A percentile compares a stretch with the other conserved stretches of the same genome.
These are phyloP conservation scores for Heliophila coronopifolia DNA, from an alignment of 441 rosid species.

Conservation along the genomic window DNA sequence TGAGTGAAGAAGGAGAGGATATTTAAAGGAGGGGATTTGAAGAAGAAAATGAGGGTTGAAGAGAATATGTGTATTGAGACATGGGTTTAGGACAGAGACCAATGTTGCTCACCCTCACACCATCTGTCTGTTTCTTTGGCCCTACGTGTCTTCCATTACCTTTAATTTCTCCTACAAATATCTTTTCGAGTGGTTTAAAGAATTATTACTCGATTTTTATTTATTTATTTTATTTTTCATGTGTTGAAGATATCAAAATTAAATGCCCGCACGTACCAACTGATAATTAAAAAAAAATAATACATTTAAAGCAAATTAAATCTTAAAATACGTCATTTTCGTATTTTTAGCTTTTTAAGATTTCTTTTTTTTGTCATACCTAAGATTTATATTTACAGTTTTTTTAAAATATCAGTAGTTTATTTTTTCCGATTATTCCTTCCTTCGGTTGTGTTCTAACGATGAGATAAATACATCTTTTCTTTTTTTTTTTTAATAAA, in stretches of 20 bases:
- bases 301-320: too few relatives aligned
- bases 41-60: slow-evolving; percentile 3
- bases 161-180: slow-evolving; percentile 15
- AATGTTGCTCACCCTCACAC: slow-evolving; percentile 15
- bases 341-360: too few relatives aligned
- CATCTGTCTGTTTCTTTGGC: slow-evolving; percentile 27
- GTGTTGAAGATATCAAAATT: slow-evolving; percentile 12
- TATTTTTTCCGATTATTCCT: too few relatives aligned
- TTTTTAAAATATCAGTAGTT: too few relatives aligned
- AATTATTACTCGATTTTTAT: not conserved
- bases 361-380: too few relatives aligned
- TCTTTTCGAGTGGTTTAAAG: slow-evolving; percentile 15
- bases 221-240: slow-evolving; percentile 9
- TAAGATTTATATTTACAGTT: too few relatives aligned
- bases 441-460: too few relatives aligned
- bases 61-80: slow-evolving; percentile 27
- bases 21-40: slow-evolving; percentile 12
- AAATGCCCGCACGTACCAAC: slow-evolving; percentile 13
- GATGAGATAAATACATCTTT: too few relatives aligned
- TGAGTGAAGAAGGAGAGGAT: not conserved
- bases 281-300: too few relatives aligned
- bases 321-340: too few relatives aligned
- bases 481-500: too few relatives aligned
- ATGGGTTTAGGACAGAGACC: slow-evolving; percentile 23
- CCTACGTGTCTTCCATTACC: slow-evolving; percentile 32